These are phyloP conservation scores for Wickerhamiella australiensis DNA, from an alignment of 805 yeast genomes.

Conservation along the genomic window DNA sequence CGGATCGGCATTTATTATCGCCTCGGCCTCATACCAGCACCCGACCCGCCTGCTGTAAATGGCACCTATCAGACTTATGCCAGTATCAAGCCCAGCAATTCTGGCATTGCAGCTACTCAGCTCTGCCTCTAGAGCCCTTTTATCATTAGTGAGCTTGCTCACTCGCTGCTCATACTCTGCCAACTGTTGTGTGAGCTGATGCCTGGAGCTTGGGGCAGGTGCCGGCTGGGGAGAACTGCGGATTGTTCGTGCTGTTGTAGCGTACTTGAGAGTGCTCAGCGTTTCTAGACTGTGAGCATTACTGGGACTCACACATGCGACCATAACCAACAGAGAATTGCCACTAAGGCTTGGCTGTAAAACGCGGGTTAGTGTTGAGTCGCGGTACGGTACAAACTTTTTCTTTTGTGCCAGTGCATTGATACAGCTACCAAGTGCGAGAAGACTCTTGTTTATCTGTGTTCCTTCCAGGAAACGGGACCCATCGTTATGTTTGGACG, in stretches of 20 bases:
- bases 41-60: background rate
- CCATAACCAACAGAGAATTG: conserved; percentile 88
- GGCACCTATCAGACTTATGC: background rate
- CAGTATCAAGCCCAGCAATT: too few species aligned
- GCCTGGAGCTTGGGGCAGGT: background rate
- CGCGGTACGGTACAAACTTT: conserved; percentile 61
- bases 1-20: background rate
- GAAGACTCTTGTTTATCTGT: conserved; percentile 72
- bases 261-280: conserved; percentile 77
- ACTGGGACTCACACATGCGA: conserved; percentile 84
- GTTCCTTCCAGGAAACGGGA: conserved; percentile 79
- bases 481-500: conserved; percentile 65
- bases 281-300: conserved; percentile 85
- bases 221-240: background rate
- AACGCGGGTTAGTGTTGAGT: conserved; percentile 75
- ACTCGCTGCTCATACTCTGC: background rate
- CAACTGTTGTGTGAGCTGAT: background rate
- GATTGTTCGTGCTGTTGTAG: conserved; percentile 38
- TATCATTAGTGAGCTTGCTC: background rate
- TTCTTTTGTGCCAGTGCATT: background rate
- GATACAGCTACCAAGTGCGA: conserved; percentile 78
- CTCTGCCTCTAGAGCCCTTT: background rate
- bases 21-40: background rate
- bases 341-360: conserved; percentile 86
- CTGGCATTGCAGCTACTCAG: background rate